phyloP scores from a whole-genome alignment of 2,329 filamentous ascomycete species.

The Myriosclerotinia duriaeana region DNA sequence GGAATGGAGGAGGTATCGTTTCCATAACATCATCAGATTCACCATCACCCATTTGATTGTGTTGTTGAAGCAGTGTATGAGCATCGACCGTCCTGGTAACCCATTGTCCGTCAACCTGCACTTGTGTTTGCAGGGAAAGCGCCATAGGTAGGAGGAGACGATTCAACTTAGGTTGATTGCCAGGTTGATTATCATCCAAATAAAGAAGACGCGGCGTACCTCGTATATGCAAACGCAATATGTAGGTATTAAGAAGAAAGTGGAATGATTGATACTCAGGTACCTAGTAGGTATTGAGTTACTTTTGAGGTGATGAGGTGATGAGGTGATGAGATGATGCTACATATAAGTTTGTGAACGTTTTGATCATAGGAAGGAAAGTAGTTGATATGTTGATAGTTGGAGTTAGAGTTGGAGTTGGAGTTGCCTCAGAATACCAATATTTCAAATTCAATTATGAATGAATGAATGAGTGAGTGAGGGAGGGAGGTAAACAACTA shows the following conservation, averaged over 20 bases:
- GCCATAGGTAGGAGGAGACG: slow-evolving; percentile 31
- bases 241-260: not conserved
- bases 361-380: no score
- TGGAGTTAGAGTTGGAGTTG: no score
- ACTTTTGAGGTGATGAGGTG: no score
- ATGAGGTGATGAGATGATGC: no score
- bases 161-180: not conserved
- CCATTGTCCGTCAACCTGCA: slow-evolving; percentile 41
- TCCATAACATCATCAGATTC: slow-evolving; percentile 39
- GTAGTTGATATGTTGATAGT: no score
- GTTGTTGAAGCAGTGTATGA: slow-evolving; percentile 45
- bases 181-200: slow-evolving; percentile 8
- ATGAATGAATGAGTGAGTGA: not conserved
- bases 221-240: slow-evolving; percentile 11
- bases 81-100: slow-evolving; percentile 43
- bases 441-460: no score
- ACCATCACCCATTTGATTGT: slow-evolving; percentile 40
- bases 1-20: slow-evolving; percentile 48
- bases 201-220: slow-evolving; percentile 10
- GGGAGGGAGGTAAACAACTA: not conserved
- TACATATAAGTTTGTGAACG: no score
- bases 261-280: not conserved
- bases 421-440: not conserved
- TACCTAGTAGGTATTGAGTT: not conserved
- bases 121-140: slow-evolving; percentile 35